Conservation (phyloP, 1,284 basidiomycete species). For the Fomitopsis schrenkii region DNA sequence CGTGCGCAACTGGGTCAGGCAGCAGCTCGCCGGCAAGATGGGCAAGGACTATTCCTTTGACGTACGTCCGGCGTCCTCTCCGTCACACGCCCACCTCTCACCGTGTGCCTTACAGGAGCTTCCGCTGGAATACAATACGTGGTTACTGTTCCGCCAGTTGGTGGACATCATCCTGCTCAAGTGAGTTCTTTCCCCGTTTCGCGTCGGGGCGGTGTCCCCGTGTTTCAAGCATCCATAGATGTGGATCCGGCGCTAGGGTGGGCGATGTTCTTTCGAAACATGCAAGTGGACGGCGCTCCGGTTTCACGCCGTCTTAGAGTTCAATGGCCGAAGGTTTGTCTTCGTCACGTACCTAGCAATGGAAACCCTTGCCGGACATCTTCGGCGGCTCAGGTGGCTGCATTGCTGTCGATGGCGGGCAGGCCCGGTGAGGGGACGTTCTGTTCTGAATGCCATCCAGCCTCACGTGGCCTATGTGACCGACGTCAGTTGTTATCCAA, state of each 20-base stretch:
- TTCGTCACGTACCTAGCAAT: too few relatives aligned
- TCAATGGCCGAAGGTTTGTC: neutral
- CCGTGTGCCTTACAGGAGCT: conserved; percentile 47
- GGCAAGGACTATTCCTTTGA: conserved; percentile 92
- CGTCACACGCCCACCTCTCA: conserved; percentile 15
- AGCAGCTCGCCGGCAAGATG: conserved; percentile 91
- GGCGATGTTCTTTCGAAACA: neutral
- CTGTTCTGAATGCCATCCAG: too few relatives aligned
- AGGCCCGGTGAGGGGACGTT: too few relatives aligned
- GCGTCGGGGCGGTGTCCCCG: neutral
- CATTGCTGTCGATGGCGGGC: too few relatives aligned
- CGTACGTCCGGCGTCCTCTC: conserved; percentile 38
- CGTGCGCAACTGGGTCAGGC: conserved; percentile 78
- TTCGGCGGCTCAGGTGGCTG: too few relatives aligned
- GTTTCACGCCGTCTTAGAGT: neutral
- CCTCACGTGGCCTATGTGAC: too few relatives aligned
- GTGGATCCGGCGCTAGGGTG: neutral
- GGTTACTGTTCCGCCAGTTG: conserved; percentile 88
- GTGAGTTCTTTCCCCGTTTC: conserved; percentile 40
- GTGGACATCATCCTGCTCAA: conserved; percentile 97
- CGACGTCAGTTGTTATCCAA: too few relatives aligned
- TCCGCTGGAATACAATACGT: conserved; percentile 83
- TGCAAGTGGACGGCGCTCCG: neutral
- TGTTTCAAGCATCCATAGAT: neutral
- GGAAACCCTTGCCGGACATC: too few relatives aligned